Percentiles rank a stretch among this genome's conserved stretches.
Evolutionary conservation across 2,329 filamentous ascomycete species (phyloP).

Genomic region (Curvularia sp.): DNA sequence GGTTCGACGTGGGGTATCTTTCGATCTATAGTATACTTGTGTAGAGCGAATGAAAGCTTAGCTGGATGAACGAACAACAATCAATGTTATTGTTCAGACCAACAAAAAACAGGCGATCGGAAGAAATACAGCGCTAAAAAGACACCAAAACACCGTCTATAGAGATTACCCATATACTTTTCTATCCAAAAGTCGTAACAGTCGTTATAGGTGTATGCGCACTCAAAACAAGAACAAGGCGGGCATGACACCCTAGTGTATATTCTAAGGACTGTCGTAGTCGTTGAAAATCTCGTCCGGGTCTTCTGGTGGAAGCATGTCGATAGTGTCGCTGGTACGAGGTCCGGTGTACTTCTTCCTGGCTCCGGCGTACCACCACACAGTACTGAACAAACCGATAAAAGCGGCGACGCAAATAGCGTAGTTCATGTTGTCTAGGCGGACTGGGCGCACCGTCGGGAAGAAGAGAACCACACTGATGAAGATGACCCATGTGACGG

Average conservation of each 20-base stretch:
- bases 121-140: not conserved
- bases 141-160: not conserved
- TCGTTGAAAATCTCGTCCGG: slow-evolving; percentile 49
- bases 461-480: slow-evolving; percentile 67
- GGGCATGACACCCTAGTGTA: not conserved
- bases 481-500: slow-evolving; percentile 67
- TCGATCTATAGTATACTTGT: slow-evolving; percentile 14
- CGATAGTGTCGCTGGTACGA: slow-evolving; percentile 61
- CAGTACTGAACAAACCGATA: slow-evolving; percentile 58
- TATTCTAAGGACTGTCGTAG: slow-evolving; percentile 37
- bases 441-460: slow-evolving; percentile 54
- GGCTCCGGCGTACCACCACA: slow-evolving; percentile 55
- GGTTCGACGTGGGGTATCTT: slow-evolving; percentile 17
- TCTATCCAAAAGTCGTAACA: not conserved
- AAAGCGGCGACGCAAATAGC: slow-evolving; percentile 55
- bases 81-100: not conserved
- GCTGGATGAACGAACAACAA: not conserved
- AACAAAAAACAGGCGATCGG: slow-evolving; percentile 1
- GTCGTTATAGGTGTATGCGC: not conserved
- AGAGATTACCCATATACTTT: not conserved
- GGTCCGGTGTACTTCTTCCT: slow-evolving; percentile 64
- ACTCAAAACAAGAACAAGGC: not conserved
- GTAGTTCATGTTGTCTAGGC: slow-evolving; percentile 57
- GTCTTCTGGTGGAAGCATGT: slow-evolving; percentile 52
- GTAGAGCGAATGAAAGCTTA: not conserved